A percentile compares a stretch with the other conserved stretches of the same genome.
Evolutionary conservation across 2,329 filamentous ascomycete genomes (phyloP).

Genomic region (Stachybotrys elegans): DNA sequence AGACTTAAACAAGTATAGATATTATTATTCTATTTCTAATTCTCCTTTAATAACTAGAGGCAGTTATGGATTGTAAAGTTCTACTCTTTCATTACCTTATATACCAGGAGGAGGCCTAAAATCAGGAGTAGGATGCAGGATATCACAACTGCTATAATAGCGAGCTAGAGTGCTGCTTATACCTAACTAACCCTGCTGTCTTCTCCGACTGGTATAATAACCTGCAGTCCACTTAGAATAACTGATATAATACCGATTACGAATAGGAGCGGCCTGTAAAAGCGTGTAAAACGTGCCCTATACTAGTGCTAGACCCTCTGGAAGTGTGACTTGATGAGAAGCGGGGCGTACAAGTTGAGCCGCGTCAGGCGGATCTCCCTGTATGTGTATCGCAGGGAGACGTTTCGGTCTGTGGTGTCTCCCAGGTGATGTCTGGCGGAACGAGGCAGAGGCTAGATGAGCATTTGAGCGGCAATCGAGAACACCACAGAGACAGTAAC

Average conservation of each 20-base stretch:
- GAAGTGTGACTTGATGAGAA: constrained; percentile 15
- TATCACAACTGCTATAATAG: constrained; percentile 6
- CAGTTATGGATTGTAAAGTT: constrained; percentile 11
- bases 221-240: constrained; percentile 16
- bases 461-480: no score
- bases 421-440: no score
- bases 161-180: constrained; percentile 9
- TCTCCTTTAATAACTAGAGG: no score
- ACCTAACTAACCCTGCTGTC: not conserved
- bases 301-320: constrained; percentile 17
- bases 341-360: constrained; percentile 23
- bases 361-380: constrained; percentile 32
- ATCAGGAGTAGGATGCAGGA: constrained; percentile 6
- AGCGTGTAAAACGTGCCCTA: constrained; percentile 14
- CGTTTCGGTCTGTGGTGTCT: constrained; percentile 21
- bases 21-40: no score
- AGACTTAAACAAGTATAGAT: no score
- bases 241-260: constrained; percentile 15
- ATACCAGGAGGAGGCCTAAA: constrained; percentile 5
- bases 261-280: constrained; percentile 18
- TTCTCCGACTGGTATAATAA: constrained; percentile 10
- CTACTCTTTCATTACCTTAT: constrained; percentile 13
- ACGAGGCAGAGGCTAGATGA: no score
- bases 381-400: constrained; percentile 26
- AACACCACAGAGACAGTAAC: no score